A percentile compares a stretch with the other conserved stretches of the same genome.
Evolutionary conservation across 768 basidiomycete genomes (phyloP).

Genomic region (Leccinellum rugosiceps): DNA sequence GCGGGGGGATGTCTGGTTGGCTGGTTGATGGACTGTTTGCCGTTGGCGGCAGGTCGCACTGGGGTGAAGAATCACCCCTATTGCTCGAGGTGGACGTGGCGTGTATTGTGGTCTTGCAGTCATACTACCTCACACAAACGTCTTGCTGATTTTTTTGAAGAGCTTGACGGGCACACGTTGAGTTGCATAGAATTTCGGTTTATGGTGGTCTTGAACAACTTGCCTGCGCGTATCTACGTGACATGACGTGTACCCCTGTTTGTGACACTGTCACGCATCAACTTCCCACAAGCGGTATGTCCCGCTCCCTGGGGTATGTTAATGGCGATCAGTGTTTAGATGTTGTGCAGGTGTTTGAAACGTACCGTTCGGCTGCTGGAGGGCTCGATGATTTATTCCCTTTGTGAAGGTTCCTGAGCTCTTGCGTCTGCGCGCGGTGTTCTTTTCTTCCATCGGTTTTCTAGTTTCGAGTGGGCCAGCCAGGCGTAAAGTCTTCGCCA

Average conservation of each 20-base stretch:
- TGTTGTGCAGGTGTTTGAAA: neutral
- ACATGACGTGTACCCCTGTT: slow-evolving; percentile 28
- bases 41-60: neutral
- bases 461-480: slow-evolving; percentile 13
- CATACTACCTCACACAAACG: slow-evolving; percentile 28
- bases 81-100: slow-evolving; percentile 6
- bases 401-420: neutral
- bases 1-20: slow-evolving; percentile 19
- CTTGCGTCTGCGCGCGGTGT: neutral
- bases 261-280: slow-evolving; percentile 23
- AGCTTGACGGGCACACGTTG: slow-evolving; percentile 29
- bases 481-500: neutral
- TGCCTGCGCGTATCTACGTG: slow-evolving; percentile 24
- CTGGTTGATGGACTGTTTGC: neutral
- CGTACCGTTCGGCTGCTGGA: slow-evolving; percentile 1
- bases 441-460: slow-evolving; percentile 5
- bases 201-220: slow-evolving; percentile 30
- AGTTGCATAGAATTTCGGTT: slow-evolving; percentile 23
- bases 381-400: neutral
- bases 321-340: neutral
- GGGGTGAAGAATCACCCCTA: neutral
- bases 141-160: slow-evolving; percentile 19
- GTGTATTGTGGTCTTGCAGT: slow-evolving; percentile 13
- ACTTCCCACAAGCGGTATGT: slow-evolving; percentile 6
- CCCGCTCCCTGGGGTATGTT: no score